These are phyloP conservation scores for Pseudogymnoascus sp. DNA, from an alignment of 2,329 filamentous ascomycete species.

Conservation along the genomic window DNA sequence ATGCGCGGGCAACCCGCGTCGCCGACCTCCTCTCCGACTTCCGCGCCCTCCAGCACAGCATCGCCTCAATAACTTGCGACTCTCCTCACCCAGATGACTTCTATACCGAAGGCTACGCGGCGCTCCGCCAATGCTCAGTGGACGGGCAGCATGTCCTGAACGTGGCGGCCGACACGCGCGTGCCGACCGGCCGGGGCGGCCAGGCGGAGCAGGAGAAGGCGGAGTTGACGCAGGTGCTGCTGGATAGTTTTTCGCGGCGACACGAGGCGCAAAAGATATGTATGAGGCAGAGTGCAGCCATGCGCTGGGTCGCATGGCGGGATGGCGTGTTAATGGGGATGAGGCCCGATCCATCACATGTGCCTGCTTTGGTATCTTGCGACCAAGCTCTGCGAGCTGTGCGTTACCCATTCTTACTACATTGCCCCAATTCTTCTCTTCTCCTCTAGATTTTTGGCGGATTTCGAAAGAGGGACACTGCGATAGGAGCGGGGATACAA, in stretches of 20 bases:
- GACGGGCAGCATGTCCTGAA: constrained; percentile 60
- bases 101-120: constrained; percentile 56
- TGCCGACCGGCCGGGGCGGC: constrained; percentile 46
- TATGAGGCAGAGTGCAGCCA: constrained; percentile 51
- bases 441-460: neutral
- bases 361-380: constrained; percentile 43
- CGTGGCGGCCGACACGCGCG: constrained; percentile 54
- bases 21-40: constrained; percentile 57
- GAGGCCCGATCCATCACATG: constrained; percentile 40
- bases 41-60: constrained; percentile 53
- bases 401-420: constrained; percentile 26
- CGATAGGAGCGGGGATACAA: neutral
- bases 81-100: constrained; percentile 51
- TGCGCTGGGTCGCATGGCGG: constrained; percentile 51
- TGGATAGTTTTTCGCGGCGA: constrained; percentile 54
- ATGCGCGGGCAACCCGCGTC: constrained; percentile 51
- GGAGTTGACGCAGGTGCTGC: constrained; percentile 54
- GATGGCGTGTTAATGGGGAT: constrained; percentile 46
- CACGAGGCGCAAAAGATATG: constrained; percentile 61
- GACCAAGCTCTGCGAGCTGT: constrained; percentile 52
- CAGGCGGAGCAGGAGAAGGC: constrained; percentile 54
- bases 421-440: neutral
- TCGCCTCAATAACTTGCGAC: constrained; percentile 49
- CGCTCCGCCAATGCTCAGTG: constrained; percentile 52
- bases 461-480: neutral